Conservation (phyloP, 1,284 basidiomycete species). For the Microbotryum silenes-acaulis region DNA sequence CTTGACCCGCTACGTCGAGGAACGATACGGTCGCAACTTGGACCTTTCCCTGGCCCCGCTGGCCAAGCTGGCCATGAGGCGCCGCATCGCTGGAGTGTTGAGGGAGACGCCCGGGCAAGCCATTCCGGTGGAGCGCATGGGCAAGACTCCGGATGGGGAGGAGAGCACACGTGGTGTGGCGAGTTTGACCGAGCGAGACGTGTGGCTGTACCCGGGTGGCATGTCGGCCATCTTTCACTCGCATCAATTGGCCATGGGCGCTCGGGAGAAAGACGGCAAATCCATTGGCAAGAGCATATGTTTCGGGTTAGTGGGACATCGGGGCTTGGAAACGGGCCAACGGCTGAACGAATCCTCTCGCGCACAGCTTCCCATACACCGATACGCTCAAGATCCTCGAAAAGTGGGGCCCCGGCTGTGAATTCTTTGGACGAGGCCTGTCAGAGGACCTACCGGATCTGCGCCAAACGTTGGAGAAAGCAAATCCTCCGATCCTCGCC, state of each 20-base stretch:
- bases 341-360: conserved; percentile 15
- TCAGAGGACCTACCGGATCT: conserved; percentile 68
- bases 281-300: conserved; percentile 71
- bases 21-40: conserved; percentile 90
- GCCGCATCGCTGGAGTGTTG: conserved; percentile 82
- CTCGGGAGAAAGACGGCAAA: conserved; percentile 37
- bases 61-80: conserved; percentile 76
- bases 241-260: conserved; percentile 60
- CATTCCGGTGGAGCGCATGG: conserved; percentile 40
- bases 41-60: conserved; percentile 62
- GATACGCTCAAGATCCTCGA: conserved; percentile 95
- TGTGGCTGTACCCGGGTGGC: conserved; percentile 76
- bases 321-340: neutral
- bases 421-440: conserved; percentile 78
- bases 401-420: conserved; percentile 93
- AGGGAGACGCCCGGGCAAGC: conserved; percentile 30
- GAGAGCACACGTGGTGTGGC: conserved; percentile 37
- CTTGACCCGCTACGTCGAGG: conserved; percentile 62
- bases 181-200: conserved; percentile 69
- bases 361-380: conserved; percentile 80
- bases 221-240: conserved; percentile 93
- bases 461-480: conserved; percentile 53
- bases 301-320: conserved; percentile 61
- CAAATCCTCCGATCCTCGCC: conserved; percentile 42
- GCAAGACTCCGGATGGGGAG: conserved; percentile 47